These are phyloP conservation scores for Pyrenophora graminea DNA, from an alignment of 2,329 filamentous ascomycete genomes.

Conservation along the genomic window DNA sequence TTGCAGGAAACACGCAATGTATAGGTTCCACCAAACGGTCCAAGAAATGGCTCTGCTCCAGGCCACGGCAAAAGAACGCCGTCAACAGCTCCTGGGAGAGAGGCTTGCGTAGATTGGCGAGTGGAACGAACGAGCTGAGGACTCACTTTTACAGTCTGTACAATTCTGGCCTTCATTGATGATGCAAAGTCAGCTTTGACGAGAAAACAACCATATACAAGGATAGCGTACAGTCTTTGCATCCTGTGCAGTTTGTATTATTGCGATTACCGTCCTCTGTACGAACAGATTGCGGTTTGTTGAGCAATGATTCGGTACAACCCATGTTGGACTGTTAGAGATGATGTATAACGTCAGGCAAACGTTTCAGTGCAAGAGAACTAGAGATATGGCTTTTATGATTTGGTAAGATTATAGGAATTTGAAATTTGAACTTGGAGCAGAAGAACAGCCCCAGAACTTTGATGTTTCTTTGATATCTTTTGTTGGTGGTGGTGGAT, in stretches of 20 bases:
- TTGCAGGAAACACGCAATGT: neutral
- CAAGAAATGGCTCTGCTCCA: too few species aligned
- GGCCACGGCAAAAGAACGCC: too few species aligned
- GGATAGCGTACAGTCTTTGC: constrained; percentile 4
- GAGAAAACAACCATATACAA: neutral
- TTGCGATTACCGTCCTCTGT: constrained; percentile 4
- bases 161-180: constrained; percentile 4
- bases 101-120: neutral
- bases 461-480: too few species aligned
- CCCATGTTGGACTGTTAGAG: neutral
- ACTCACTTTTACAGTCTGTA: constrained; percentile 7
- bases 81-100: neutral
- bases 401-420: too few species aligned
- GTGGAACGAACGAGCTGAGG: neutral
- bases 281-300: neutral
- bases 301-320: neutral
- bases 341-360: neutral
- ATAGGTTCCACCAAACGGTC: neutral
- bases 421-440: too few species aligned
- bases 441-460: too few species aligned
- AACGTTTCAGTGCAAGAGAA: neutral
- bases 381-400: neutral
- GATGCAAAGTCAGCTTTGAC: neutral
- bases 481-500: too few species aligned
- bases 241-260: constrained; percentile 8